Base-by-base conservation (phyloP, 805 yeast species). In the Candida boidinii region DNA sequence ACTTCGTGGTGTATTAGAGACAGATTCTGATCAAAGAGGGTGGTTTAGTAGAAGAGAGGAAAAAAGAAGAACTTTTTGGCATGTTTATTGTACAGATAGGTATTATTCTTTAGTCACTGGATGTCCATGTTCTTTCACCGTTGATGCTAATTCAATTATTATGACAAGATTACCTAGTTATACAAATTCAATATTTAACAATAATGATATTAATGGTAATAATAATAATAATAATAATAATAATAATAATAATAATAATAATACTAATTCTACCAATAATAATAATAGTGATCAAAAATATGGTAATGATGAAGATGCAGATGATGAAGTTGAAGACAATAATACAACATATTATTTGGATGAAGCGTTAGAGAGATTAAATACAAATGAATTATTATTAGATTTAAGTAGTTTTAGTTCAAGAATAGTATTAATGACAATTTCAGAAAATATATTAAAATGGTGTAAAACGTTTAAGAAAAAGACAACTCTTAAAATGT, bases 91-190 rank as follows among this genome's bases (percentile, higher is more conserved):
- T 7, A 22, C 40, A 4, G 61, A 53, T 35, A 52, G 51, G 32
- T 54, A 56, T 52, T 53, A 53, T 30, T 44, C 58, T 9, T 35
- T 53, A 22, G 54, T 52, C 9, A 41, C 56, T 15, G 56, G 58
- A 3, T 41, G 53, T 31, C 57, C 58, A 12, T 46, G 51, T 30
- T 51, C 53, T 5, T 37, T 54, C 12, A 39, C 50, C 4, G 44
- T 48, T 18, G 58, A 52, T 33, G 36, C 45, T 16, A 42, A 38
- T 22, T 37, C 49, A 14, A 45, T 45, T 3, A 49, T 53, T 16
- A 48, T 53, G 23, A 53, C 58, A 4, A 49, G 49, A 33, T 33
- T 53, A 17, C 58, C 56, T 13, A 44, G 51, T 5, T 55, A 56
- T 21, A 49, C 57, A 6, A 43, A 56, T 9, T 46, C 46, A 17